Evolutionary conservation across 2,329 filamentous ascomycete genomes (phyloP), one percentile per base, ranked within the genome.

Genomic region (Claviceps cyperi): DNA sequence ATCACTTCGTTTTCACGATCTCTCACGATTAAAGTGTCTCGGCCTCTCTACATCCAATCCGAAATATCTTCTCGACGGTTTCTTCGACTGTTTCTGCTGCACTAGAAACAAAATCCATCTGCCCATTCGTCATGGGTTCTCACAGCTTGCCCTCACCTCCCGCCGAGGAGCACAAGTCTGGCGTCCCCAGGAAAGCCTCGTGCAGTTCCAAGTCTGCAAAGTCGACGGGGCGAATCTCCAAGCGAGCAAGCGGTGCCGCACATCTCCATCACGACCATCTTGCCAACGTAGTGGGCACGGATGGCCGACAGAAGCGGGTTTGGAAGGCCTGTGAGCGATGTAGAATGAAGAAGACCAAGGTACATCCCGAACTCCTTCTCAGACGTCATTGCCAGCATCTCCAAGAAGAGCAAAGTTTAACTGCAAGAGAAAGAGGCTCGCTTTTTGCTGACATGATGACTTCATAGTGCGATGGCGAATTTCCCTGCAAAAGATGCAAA

Each of bases 311-410:
- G 59, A 82, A 81, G 68, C 69, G 79, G 56, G 78, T 81, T 50
- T 81, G 78, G 78, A 82, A 82, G 61, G 79, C 79, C 17, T 83
- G 79, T 55, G 78, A 82, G 64, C 69, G 79, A 56, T 83, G 78
- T 68, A 69, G 78, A 55, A 81, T 81, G 77, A 83, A 82, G 71
- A 83, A 83, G 69, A 83, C 79, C 49, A 82, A 82, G 77, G 78
- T 79, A 65, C 43, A 15, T 19, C 4, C 8, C 28, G 3, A 11
- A 32, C 28, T 32, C 28, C 28, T 32, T 9, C 28, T 32, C 8
- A 32, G 28, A 32, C 28, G 28, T 32, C 9, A 32, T 4, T 11
- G 28, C 9, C 28, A 11, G 28, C 28, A 32, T 32, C 28, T 32
- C 1, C 9, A 32, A 32, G 28, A 38, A 38, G 15, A 38, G 36